Conservation (phyloP, 768 basidiomycete species). For the Termitomyces sp. region DNA sequence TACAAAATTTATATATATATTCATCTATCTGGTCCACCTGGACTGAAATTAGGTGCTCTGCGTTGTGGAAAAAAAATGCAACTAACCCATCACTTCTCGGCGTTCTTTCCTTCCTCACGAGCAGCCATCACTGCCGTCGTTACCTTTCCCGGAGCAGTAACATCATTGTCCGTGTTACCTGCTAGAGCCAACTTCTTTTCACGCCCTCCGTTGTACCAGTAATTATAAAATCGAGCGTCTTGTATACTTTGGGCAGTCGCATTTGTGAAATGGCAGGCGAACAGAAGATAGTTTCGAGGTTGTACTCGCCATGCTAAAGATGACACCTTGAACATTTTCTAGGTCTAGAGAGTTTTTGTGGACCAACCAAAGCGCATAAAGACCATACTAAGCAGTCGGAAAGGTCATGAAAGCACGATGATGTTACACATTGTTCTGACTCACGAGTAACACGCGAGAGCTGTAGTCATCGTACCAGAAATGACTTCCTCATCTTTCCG, state of each 20-base stretch:
- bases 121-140: slow-evolving; percentile 46
- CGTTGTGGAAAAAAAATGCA: background rate
- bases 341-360: background rate
- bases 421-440: slow-evolving; percentile 30
- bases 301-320: slow-evolving; percentile 86
- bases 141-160: slow-evolving; percentile 35
- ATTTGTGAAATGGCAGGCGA: slow-evolving; percentile 93
- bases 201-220: slow-evolving; percentile 87
- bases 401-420: slow-evolving; percentile 4
- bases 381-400: slow-evolving; percentile 44
- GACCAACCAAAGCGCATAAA: slow-evolving; percentile 92
- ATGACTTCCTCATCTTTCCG: slow-evolving; percentile 94
- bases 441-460: slow-evolving; percentile 88
- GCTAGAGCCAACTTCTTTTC: slow-evolving; percentile 57
- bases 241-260: slow-evolving; percentile 82
- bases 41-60: slow-evolving; percentile 1
- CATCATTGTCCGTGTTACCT: slow-evolving; percentile 17
- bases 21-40: slow-evolving; percentile 15
- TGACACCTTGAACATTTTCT: slow-evolving; percentile 2
- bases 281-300: slow-evolving; percentile 92
- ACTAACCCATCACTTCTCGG: slow-evolving; percentile 17
- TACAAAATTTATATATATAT: slow-evolving; percentile 9
- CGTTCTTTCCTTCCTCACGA: slow-evolving; percentile 35
- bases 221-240: slow-evolving; percentile 80
- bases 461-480: slow-evolving; percentile 94